A percentile compares a stretch with the other conserved stretches of the same genome.
These are phyloP conservation scores for Lumnitzera littorea DNA, from an alignment of 345 rosid genomes.

Conservation along the genomic window DNA sequence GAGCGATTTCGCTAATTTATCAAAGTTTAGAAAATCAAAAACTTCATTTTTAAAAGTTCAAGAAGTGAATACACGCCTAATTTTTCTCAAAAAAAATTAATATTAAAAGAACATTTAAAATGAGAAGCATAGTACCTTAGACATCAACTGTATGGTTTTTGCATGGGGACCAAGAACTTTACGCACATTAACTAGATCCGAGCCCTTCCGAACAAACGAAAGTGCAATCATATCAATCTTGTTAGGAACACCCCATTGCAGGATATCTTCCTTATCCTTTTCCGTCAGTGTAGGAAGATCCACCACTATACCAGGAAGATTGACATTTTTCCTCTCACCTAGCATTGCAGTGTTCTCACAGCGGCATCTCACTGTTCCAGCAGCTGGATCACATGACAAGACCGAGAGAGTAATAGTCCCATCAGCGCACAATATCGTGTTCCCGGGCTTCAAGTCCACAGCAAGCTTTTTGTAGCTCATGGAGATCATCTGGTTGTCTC, in stretches of 20 bases:
- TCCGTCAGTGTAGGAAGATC: constrained; percentile 19
- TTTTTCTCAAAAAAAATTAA: not conserved
- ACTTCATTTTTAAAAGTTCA: not conserved
- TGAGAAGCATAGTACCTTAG: constrained; percentile 9
- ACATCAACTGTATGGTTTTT: constrained; percentile 15
- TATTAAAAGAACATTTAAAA: too few species aligned
- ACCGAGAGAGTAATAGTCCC: constrained; percentile 16
- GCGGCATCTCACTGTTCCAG: constrained; percentile 20
- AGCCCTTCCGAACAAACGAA: constrained; percentile 18
- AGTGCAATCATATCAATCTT: constrained; percentile 17
- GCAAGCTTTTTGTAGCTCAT: constrained; percentile 21
- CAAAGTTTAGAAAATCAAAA: too few species aligned
- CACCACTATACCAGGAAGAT: constrained; percentile 18
- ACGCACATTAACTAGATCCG: constrained; percentile 17
- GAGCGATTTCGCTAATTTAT: too few species aligned
- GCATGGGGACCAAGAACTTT: constrained; percentile 21
- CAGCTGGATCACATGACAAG: constrained; percentile 13
- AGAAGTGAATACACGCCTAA: not conserved
- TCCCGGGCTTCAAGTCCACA: constrained; percentile 15
- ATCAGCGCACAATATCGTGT: constrained; percentile 15
- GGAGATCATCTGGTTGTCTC: constrained; percentile 6
- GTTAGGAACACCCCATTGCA: constrained; percentile 19
- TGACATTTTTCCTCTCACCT: constrained; percentile 17
- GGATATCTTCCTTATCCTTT: constrained; percentile 19
- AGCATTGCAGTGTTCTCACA: constrained; percentile 19